Conservation (phyloP, 164 flowering plant species). For the Chimonanthus salicifolius region DNA sequence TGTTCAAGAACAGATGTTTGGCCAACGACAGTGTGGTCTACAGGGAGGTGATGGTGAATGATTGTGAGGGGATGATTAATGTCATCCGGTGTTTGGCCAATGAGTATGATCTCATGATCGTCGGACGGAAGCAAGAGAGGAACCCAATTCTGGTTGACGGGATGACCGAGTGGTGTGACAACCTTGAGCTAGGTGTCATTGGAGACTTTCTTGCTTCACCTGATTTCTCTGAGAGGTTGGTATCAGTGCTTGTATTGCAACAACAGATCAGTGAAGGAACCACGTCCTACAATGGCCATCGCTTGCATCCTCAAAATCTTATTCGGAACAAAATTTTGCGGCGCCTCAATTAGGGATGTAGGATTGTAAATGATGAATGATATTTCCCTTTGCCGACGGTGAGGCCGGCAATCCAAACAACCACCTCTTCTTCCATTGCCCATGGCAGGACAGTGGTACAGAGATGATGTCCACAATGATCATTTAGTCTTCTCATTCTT, state of each 20-base stretch:
- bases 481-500: too few species aligned
- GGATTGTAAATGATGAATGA: too few species aligned
- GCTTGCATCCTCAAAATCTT: too few species aligned
- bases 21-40: conserved; percentile 13
- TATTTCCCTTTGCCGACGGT: too few species aligned
- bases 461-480: too few species aligned
- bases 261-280: conserved; percentile 8
- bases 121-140: conserved; percentile 25
- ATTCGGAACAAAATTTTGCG: too few species aligned
- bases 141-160: conserved; percentile 17
- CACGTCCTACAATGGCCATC: too few species aligned
- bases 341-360: too few species aligned
- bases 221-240: conserved; percentile 8
- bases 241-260: conserved; percentile 33
- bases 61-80: conserved; percentile 10
- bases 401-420: too few species aligned
- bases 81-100: conserved; percentile 14
- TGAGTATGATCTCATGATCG: conserved; percentile 25
- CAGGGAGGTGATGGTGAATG: conserved; percentile 25
- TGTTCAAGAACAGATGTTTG: conserved; percentile 6
- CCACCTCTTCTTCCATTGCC: too few species aligned
- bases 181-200: conserved; percentile 30
- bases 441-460: too few species aligned
- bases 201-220: conserved; percentile 36
- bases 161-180: conserved; percentile 20